These are phyloP conservation scores for Sonneratia caseolaris DNA, from an alignment of 345 rosid genomes.

Conservation along the genomic window DNA sequence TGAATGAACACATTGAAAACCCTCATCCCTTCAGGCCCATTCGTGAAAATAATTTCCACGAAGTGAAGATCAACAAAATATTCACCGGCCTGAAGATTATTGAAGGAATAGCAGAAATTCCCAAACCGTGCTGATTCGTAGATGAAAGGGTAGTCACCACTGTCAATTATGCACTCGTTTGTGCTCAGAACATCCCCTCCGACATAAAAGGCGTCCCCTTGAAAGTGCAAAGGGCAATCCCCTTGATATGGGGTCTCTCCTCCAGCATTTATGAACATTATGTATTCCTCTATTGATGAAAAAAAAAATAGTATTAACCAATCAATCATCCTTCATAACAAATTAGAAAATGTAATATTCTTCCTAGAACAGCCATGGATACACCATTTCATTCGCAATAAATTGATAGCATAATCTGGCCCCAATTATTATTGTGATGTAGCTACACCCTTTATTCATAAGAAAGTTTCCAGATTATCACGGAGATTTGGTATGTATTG, in stretches of 20 bases:
- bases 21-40: slow-evolving; percentile 87
- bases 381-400: background rate
- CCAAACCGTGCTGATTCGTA: slow-evolving; percentile 77
- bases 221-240: slow-evolving; percentile 34
- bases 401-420: no score
- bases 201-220: slow-evolving; percentile 42
- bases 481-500: no score
- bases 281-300: slow-evolving; percentile 40
- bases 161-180: slow-evolving; percentile 56
- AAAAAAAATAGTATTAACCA: background rate
- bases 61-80: slow-evolving; percentile 83
- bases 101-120: slow-evolving; percentile 49
- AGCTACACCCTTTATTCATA: background rate
- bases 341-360: background rate
- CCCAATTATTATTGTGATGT: no score
- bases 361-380: background rate
- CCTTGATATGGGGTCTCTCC: slow-evolving; percentile 35
- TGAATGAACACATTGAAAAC: slow-evolving; percentile 78
- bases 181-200: slow-evolving; percentile 78
- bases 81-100: slow-evolving; percentile 43
- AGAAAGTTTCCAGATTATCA: background rate
- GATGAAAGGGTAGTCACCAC: slow-evolving; percentile 63
- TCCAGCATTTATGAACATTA: slow-evolving; percentile 76
- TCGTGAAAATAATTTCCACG: slow-evolving; percentile 70
- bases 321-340: background rate